Percentiles rank a stretch among this genome's conserved stretches.
Conservation (phyloP, 2,329 filamentous ascomycete genomes). For the Aspergillus sp. region DNA sequence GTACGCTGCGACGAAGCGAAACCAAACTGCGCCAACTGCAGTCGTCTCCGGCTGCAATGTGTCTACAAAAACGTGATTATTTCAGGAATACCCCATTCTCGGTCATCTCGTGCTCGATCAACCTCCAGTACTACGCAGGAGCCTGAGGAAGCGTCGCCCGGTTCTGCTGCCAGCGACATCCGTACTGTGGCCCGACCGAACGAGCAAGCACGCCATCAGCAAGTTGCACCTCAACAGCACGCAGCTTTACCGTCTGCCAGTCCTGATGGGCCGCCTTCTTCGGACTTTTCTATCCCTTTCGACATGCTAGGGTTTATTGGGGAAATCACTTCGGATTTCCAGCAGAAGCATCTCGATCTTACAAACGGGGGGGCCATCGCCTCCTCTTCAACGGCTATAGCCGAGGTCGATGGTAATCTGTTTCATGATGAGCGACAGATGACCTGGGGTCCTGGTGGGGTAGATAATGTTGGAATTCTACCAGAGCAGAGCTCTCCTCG, state of each 20-base stretch:
- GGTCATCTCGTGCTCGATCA: neutral
- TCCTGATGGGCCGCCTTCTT: neutral
- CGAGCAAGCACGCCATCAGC: conserved; percentile 14
- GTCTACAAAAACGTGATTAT: conserved; percentile 28
- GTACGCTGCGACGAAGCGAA: conserved; percentile 38
- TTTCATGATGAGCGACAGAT: conserved; percentile 9
- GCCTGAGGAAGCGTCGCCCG: neutral
- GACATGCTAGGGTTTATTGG: conserved; percentile 40
- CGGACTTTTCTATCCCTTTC: conserved; percentile 24
- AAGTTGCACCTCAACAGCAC: neutral
- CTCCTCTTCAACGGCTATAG: neutral
- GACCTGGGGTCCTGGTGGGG: conserved; percentile 3
- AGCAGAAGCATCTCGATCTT: conserved; percentile 36
- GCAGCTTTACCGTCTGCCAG: neutral
- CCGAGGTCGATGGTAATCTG: neutral
- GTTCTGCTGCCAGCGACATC: conserved; percentile 27
- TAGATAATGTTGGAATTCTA: neutral
- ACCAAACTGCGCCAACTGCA: conserved; percentile 36
- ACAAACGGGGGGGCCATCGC: conserved; percentile 19
- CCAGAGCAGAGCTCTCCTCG: neutral
- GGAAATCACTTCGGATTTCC: conserved; percentile 35
- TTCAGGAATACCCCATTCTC: conserved; percentile 10
- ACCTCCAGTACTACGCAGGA: neutral
- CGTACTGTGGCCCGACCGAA: conserved; percentile 29
- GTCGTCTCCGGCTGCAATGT: conserved; percentile 31